Conservation (phyloP, 2,329 filamentous ascomycete genomes). For the Penicillium sp. region DNA sequence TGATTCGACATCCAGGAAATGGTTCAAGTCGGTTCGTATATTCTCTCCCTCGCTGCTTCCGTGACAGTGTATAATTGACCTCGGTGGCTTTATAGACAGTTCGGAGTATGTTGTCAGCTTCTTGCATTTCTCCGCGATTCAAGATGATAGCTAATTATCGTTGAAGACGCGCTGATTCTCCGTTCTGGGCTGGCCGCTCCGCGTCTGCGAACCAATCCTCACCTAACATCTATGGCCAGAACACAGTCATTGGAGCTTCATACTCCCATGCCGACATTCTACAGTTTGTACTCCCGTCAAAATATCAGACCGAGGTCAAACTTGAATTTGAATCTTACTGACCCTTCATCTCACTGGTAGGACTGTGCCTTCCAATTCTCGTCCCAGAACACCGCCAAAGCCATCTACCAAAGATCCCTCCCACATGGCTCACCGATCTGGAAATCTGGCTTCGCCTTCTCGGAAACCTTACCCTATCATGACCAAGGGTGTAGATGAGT, state of each 20-base stretch:
- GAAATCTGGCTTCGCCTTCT: conserved; percentile 46
- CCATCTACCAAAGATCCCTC: conserved; percentile 52
- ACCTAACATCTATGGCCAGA: conserved; percentile 56
- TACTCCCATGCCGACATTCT: conserved; percentile 96
- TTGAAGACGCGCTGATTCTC: conserved; percentile 66
- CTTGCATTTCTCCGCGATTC: background rate
- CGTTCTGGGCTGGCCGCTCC: conserved; percentile 71
- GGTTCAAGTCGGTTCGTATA: conserved; percentile 93
- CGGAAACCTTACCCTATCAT: conserved; percentile 74
- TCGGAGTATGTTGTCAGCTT: conserved; percentile 18
- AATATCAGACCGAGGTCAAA: background rate
- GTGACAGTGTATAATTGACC: conserved; percentile 34
- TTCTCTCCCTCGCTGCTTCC: conserved; percentile 22
- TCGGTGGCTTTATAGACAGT: conserved; percentile 14
- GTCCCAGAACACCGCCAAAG: conserved; percentile 67
- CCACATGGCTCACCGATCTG: conserved; percentile 44
- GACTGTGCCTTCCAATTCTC: conserved; percentile 34
- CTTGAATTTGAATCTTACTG: conserved; percentile 47
- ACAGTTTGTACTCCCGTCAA: conserved; percentile 55
- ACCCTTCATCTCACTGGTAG: conserved; percentile 13
- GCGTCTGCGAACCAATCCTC: conserved; percentile 50
- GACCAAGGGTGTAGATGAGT: conserved; percentile 74
- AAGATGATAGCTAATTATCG: conserved; percentile 9
- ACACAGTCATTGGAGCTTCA: conserved; percentile 80
- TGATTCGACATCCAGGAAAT: conserved; percentile 65